Evolutionary conservation across 2,329 filamentous ascomycete species (phyloP).

Genomic region (Penicillium thymicola): DNA sequence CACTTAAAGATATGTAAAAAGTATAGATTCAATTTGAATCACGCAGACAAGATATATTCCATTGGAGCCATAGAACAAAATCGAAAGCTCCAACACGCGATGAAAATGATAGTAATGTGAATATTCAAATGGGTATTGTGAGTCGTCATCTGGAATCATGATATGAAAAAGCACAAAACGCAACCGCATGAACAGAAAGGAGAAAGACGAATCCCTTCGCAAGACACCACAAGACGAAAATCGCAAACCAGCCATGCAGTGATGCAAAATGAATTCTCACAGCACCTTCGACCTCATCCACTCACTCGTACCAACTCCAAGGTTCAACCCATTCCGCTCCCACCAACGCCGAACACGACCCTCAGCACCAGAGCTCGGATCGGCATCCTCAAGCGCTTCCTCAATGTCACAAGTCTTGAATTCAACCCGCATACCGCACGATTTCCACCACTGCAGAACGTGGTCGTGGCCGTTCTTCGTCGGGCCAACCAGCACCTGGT

Average conservation of each 20-base stretch:
- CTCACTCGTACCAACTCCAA: slow-evolving; percentile 78
- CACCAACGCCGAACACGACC: slow-evolving; percentile 79
- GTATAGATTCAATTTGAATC: neutral
- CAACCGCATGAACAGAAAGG: slow-evolving; percentile 1
- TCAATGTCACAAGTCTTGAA: slow-evolving; percentile 96
- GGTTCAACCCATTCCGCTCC: slow-evolving; percentile 76
- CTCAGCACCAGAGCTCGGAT: slow-evolving; percentile 62
- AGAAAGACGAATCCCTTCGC: neutral
- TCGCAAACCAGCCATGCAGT: slow-evolving; percentile 3
- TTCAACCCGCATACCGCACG: slow-evolving; percentile 69
- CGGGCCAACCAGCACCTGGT: slow-evolving; percentile 77
- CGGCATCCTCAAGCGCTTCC: slow-evolving; percentile 84
- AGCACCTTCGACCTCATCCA: slow-evolving; percentile 83
- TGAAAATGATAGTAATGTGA: slow-evolving; percentile 11
- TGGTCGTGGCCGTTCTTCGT: slow-evolving; percentile 81
- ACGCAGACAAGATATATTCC: slow-evolving; percentile 5
- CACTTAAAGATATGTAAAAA: neutral
- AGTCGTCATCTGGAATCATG: slow-evolving; percentile 17
- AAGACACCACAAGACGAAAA: slow-evolving; percentile 1
- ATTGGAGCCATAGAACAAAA: neutral
- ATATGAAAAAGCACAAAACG: slow-evolving; percentile 5
- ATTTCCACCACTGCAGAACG: slow-evolving; percentile 91
- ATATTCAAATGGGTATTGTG: slow-evolving; percentile 25
- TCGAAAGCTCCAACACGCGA: neutral
- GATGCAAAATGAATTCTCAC: slow-evolving; percentile 33